Evolutionary conservation across 345 rosid genomes (phyloP), one percentile per base, ranked within the genome.

Genomic region (Eucalyptus globulus): DNA sequence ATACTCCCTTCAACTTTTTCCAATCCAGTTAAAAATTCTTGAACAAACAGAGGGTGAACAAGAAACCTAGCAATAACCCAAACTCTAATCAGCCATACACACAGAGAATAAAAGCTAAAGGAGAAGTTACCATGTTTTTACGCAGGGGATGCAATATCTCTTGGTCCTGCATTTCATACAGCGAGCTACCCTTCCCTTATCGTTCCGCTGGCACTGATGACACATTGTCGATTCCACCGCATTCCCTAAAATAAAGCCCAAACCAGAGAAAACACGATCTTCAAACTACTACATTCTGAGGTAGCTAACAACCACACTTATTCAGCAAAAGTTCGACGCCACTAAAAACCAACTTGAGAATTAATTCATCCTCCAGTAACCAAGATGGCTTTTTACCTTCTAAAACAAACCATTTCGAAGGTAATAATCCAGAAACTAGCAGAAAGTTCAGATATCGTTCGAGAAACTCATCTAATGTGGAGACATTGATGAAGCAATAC

Each of bases 191-290:
- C 87, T 51, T 29, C 92, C 92, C 88, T 92, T 93, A 69, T 93
- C 95, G 67, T 89, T 93, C 87, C 93, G 88, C 89, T 93, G 90
- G 92, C 94, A 93, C 86, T 93, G 94, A 90, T 93, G 94, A 87
- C 94, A 93, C 92, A 89, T 93, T 10, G 86, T 37, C 8, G 91
- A 87, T 45, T 87, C 89, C 91, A 89, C 88, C 14, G 80, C 87
- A 47, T 89, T 87, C 37, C 91, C 89, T 89, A 49, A 88, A 34
- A 69, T 51, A 87, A 44, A 87, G 62, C 72, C 51, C 80, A 37
- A 50, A 43, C 26, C 49, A 65, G 47, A 22, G 19, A 19, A 87
- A 27, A 58, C 51, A n/a, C 21, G 14, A 37, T 87, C 54, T 22
- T 60, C 81, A 44, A 87, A 45, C 87, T 6, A 40, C 15, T 76